These are phyloP conservation scores for Chytridium lagenaria DNA, from an alignment of 371 early-diverging fungal species.

Conservation along the genomic window DNA sequence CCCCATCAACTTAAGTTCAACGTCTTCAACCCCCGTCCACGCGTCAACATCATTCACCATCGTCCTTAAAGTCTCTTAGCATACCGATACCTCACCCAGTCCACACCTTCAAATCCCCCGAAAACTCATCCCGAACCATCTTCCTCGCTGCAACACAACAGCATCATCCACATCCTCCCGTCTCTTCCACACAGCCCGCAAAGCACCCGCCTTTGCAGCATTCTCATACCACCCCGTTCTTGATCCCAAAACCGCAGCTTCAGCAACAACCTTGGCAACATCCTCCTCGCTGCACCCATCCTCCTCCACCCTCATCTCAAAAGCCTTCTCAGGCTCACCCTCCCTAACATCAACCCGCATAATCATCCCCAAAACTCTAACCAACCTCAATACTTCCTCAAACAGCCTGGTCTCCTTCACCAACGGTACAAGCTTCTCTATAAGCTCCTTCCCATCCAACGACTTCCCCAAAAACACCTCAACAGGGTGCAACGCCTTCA, in stretches of 20 bases:
- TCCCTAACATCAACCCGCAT: background rate
- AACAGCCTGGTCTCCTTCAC: background rate
- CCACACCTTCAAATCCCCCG: slow-evolving; percentile 13
- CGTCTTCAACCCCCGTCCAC: background rate
- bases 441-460: background rate
- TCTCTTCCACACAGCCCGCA: no score
- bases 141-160: no score
- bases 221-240: slow-evolving; percentile 17
- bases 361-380: background rate
- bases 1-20: background rate
- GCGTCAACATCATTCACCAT: no score
- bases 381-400: background rate
- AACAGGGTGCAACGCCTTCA: slow-evolving; percentile 8
- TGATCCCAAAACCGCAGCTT: background rate
- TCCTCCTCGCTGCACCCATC: background rate
- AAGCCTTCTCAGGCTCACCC: background rate
- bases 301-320: background rate
- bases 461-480: slow-evolving; percentile 5
- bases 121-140: slow-evolving; percentile 5
- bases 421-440: background rate
- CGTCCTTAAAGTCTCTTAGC: background rate
- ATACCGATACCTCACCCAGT: background rate
- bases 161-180: no score
- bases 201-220: background rate
- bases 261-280: slow-evolving; percentile 4